Percentiles rank a stretch among this genome's conserved stretches.
Evolutionary conservation across 257 asterid species (phyloP).

Genomic region (Solanum tarijense): DNA sequence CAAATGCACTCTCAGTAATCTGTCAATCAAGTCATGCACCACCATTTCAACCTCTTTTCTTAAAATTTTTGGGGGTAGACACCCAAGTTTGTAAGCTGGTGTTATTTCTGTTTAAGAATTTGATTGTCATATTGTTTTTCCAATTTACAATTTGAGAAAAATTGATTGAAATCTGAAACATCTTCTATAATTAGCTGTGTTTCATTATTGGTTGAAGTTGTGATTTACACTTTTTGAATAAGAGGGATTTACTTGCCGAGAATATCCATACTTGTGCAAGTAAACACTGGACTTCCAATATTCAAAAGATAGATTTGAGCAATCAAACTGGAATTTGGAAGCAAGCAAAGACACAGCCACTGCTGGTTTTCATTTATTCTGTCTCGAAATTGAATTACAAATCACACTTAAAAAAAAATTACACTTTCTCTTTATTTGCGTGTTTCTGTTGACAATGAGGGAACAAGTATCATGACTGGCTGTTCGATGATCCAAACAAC

Average conservation of each 20-base stretch:
- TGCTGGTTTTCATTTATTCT: background rate
- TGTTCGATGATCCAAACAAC: constrained; percentile 51
- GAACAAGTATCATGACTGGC: background rate
- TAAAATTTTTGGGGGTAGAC: background rate
- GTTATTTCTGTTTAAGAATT: background rate
- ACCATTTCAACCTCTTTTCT: background rate
- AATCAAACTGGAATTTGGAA: background rate
- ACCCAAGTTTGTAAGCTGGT: background rate
- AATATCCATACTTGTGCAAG: background rate
- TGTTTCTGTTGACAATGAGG: background rate
- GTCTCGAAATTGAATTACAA: background rate
- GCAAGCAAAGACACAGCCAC: background rate
- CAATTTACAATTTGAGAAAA: background rate
- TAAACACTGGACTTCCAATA: background rate
- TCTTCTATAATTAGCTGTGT: background rate
- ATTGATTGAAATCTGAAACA: background rate
- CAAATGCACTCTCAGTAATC: background rate
- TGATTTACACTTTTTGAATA: background rate
- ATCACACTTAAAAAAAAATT: background rate
- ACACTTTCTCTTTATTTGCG: background rate
- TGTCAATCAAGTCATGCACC: background rate
- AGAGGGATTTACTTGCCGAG: background rate
- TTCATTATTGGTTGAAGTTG: background rate
- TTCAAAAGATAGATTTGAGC: background rate
- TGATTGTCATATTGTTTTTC: background rate